Evolutionary conservation across 345 rosid species (phyloP), one percentile per base, ranked within the genome.

Genomic region (Lagerstroemia speciosa): DNA sequence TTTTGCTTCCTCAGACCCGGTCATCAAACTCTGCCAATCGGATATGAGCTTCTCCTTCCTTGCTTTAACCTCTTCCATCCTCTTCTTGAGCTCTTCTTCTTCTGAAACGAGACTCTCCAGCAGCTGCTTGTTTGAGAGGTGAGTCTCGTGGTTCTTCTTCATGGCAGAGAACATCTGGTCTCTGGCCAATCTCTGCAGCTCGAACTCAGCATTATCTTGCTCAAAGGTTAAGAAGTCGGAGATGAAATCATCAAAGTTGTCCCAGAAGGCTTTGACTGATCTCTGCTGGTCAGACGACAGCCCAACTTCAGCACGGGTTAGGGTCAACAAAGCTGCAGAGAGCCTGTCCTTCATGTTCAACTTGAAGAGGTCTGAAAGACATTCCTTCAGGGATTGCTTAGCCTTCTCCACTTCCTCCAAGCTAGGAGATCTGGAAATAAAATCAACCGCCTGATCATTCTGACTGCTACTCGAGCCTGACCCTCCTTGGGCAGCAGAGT

Each of bases 351-450:
- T 71, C 45, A 71, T 65, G 67, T 71, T 71, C 61, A 71, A 61
- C 69, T 64, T 71, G 34, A 71, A 71, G 63, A 63, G 67, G 61
- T 71, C 74, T 7, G 74, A 71, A 38, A 71, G 74, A 52, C 74
- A 71, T 53, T 71, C 74, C 62, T 71, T 71, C 62, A 71, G 50
- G 61, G 69, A 71, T 62, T 11, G 67, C 48, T 71, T 71, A 48
- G 74, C 74, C 27, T 52, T 26, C 46, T 71, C 74, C 2, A 71
- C 74, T 17, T 71, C 74, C 10, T 64, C 74, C 68, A 71, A 63
- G 27, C 62, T 64, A 17, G 74, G 74, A 17, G 24, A 24, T 20
- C 40, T 50, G 12, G 15, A 64, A 34, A 12, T n/a, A 31, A 36
- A n/a, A 58, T 34, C 61, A 55, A 26, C 29, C 61, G 22, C 26